A percentile compares a stretch with the other conserved stretches of the same genome.
phyloP scores from a whole-genome alignment of 345 rosid species.

The Eucalyptus curtisii region DNA sequence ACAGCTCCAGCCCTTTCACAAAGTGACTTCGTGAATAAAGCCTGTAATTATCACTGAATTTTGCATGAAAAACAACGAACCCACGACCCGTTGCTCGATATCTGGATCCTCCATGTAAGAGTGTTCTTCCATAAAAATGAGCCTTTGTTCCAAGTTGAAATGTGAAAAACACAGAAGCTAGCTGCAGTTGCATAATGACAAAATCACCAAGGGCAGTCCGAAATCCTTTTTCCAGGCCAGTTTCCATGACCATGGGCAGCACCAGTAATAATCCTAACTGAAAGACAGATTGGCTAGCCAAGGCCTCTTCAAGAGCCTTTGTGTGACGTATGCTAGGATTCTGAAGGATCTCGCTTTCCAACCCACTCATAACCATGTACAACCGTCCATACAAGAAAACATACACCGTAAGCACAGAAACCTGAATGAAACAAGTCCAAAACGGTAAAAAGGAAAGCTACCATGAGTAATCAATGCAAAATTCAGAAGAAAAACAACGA shows the following conservation, averaged over 20 bases:
- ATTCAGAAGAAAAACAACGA: background rate
- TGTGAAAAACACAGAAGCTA: slow-evolving; percentile 91
- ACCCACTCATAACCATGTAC: slow-evolving; percentile 86
- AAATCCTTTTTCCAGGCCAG: slow-evolving; percentile 91
- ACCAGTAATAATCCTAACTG: slow-evolving; percentile 81
- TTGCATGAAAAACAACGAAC: slow-evolving; percentile 84
- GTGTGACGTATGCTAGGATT: slow-evolving; percentile 44
- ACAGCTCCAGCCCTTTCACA: slow-evolving; percentile 84
- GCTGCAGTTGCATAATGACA: slow-evolving; percentile 94
- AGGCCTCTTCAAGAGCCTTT: slow-evolving; percentile 79
- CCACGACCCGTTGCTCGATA: slow-evolving; percentile 90
- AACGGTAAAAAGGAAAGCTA: background rate
- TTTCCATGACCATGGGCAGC: slow-evolving; percentile 98
- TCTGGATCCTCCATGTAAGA: slow-evolving; percentile 90
- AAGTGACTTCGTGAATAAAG: slow-evolving; percentile 90
- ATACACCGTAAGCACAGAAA: slow-evolving; percentile 72
- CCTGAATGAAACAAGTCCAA: slow-evolving; percentile 26
- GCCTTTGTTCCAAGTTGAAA: slow-evolving; percentile 98
- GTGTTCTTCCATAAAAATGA: slow-evolving; percentile 84
- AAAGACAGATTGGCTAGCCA: slow-evolving; percentile 72
- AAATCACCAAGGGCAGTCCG: slow-evolving; percentile 81
- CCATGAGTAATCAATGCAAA: background rate
- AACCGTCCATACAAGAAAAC: slow-evolving; percentile 90
- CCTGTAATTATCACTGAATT: slow-evolving; percentile 86
- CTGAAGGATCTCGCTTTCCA: slow-evolving; percentile 52